phyloP scores from a whole-genome alignment of 441 rosid genomes.

The Eruca vesicaria region DNA sequence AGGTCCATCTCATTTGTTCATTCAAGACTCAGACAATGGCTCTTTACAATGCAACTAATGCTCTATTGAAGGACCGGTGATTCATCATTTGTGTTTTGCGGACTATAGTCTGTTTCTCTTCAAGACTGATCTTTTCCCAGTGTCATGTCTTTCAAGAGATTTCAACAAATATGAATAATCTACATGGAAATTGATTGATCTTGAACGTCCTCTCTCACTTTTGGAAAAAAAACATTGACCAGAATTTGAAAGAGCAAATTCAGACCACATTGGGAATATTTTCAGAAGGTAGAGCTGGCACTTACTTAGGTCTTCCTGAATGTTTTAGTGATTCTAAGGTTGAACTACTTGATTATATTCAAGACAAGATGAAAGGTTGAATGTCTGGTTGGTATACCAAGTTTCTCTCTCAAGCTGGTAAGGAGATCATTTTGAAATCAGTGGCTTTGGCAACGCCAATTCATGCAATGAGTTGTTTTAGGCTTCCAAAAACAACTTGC shows the following conservation, averaged over 20 bases:
- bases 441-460: not conserved
- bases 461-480: not conserved
- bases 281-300: not conserved
- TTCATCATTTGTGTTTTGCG: too few species aligned
- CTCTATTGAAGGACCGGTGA: too few species aligned
- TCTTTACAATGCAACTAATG: not conserved
- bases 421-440: not conserved
- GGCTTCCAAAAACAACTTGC: not conserved
- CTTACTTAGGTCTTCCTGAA: not conserved
- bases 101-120: too few species aligned
- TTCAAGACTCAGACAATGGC: not conserved
- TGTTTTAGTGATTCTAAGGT: not conserved
- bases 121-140: too few species aligned
- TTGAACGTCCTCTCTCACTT: too few species aligned
- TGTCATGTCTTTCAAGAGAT: too few species aligned
- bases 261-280: too few species aligned
- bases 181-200: too few species aligned
- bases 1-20: not conserved
- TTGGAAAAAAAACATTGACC: too few species aligned
- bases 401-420: not conserved
- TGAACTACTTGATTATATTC: not conserved
- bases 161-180: too few species aligned
- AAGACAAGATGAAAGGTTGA: not conserved
- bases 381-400: not conserved
- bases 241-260: too few species aligned